Conservation (phyloP, 768 basidiomycete species). For the Pleurotus pulmonarius region DNA sequence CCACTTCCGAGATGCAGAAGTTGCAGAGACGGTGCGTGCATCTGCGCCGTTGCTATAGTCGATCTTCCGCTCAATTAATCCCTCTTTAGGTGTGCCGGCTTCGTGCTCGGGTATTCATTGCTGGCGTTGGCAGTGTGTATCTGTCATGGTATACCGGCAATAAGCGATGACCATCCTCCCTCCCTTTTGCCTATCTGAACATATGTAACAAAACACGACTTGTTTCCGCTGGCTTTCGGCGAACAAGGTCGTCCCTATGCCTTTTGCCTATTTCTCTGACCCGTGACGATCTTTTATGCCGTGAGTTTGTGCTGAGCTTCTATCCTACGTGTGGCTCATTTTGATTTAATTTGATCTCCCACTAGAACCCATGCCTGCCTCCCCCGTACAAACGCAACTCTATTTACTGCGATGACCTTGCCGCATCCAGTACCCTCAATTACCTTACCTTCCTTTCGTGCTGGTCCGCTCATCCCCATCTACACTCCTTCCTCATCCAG, state of each 20-base stretch:
- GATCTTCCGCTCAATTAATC: conserved; percentile 1
- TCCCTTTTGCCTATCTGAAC: neutral
- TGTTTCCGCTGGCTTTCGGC: too few relatives aligned
- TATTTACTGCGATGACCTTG: neutral
- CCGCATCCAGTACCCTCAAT: neutral
- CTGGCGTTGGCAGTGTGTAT: conserved; percentile 74
- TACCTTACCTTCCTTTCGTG: neutral
- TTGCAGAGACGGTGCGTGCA: conserved; percentile 70
- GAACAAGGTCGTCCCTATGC: neutral
- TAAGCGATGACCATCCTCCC: conserved; percentile 26
- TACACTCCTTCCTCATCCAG: neutral
- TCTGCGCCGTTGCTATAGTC: neutral
- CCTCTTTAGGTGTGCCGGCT: conserved; percentile 65
- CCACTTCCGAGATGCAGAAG: conserved; percentile 69
- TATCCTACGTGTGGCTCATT: neutral
- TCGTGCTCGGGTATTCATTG: conserved; percentile 70
- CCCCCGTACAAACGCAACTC: neutral
- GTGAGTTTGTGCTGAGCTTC: neutral
- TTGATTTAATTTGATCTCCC: neutral
- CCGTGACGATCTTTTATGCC: conserved; percentile 7
- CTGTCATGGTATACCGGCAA: conserved; percentile 70
- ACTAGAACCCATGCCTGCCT: neutral
- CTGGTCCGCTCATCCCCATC: neutral
- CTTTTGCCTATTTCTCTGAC: neutral
- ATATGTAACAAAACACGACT: conserved; percentile 1